Conservation (phyloP, 306 rosid species). For the Astragalus membranaceus region DNA sequence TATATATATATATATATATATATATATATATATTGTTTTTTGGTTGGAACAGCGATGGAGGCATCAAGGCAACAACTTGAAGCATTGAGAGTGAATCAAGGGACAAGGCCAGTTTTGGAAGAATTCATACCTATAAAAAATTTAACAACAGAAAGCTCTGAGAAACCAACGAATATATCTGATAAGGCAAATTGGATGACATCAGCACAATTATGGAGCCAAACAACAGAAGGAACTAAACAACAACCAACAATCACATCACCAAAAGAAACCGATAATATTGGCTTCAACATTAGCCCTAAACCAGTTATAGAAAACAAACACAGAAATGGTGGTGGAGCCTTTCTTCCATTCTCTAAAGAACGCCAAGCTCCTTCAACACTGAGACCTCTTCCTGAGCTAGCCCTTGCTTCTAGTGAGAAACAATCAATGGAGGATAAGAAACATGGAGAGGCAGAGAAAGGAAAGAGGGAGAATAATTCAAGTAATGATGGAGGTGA, state of each 20-base stretch:
- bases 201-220: conserved; percentile 97
- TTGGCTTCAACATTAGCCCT: conserved; percentile 56
- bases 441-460: conserved; percentile 32
- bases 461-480: conserved; percentile 32
- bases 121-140: conserved; percentile 90
- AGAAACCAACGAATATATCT: conserved; percentile 36
- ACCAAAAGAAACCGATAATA: conserved; percentile 37
- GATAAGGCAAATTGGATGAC: conserved; percentile 99
- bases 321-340: conserved; percentile 82
- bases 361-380: conserved; percentile 26
- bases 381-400: conserved; percentile 50
- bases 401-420: conserved; percentile 55
- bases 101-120: conserved; percentile 70
- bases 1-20: no score
- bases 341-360: conserved; percentile 84
- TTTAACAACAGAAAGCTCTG: conserved; percentile 49
- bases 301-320: conserved; percentile 50
- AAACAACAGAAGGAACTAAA: conserved; percentile 55
- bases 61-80: conserved; percentile 77
- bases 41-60: conserved; percentile 62
- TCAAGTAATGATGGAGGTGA: conserved; percentile 30
- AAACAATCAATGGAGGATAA: conserved; percentile 37
- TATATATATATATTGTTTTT: not conserved
- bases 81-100: conserved; percentile 49
- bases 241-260: conserved; percentile 32